Conservation (phyloP, 495 filamentous ascomycete genomes). For the Polyplosphaeria fusca region DNA sequence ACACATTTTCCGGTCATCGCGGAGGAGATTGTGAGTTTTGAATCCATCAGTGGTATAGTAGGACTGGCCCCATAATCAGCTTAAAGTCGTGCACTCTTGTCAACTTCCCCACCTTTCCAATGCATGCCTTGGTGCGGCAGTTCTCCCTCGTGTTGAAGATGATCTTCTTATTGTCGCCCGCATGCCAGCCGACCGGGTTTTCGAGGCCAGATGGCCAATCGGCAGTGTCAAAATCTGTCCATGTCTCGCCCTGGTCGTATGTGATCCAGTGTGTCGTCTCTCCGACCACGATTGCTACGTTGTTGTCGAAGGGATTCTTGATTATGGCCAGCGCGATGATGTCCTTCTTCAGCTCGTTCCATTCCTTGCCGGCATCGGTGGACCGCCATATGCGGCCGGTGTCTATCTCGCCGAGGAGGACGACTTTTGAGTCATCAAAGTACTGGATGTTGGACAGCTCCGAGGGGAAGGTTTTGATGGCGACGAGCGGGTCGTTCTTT, state of each 20-base stretch:
- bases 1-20: conserved; percentile 65
- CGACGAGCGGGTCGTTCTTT: conserved; percentile 53
- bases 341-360: conserved; percentile 58
- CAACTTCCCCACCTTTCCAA: conserved; percentile 40
- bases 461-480: conserved; percentile 57
- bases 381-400: conserved; percentile 65
- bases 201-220: conserved; percentile 45
- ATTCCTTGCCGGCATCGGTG: conserved; percentile 70
- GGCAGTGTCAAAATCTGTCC: conserved; percentile 66
- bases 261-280: conserved; percentile 74
- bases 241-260: conserved; percentile 71
- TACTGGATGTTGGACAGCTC: conserved; percentile 68
- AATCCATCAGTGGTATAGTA: conserved; percentile 88
- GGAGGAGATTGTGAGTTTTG: conserved; percentile 57
- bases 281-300: conserved; percentile 75
- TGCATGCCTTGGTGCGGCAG: conserved; percentile 51
- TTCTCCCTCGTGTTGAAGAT: conserved; percentile 67
- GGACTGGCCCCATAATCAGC: no score
- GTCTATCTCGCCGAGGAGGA: conserved; percentile 59
- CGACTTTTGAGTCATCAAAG: conserved; percentile 79
- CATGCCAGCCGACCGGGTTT: conserved; percentile 69
- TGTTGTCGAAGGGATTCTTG: conserved; percentile 72
- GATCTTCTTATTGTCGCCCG: conserved; percentile 72
- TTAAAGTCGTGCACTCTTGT: no score
- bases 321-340: conserved; percentile 50